Base-by-base conservation (phyloP, 805 yeast species). In the Candida argentea region DNA sequence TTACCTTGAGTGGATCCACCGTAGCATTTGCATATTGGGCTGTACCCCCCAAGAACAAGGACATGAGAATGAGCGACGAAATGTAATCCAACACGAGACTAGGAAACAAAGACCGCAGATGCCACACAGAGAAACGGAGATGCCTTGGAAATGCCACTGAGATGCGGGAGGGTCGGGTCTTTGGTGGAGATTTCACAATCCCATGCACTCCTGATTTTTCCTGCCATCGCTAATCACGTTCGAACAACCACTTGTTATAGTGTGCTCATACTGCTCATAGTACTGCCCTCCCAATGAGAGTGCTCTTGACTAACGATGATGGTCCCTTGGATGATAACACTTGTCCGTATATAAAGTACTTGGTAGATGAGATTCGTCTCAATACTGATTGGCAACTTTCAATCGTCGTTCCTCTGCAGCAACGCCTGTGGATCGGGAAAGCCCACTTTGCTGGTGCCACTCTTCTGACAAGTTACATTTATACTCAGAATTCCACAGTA, bases 381-480 rank as follows among this genome's bases (percentile, higher is more conserved):
- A 42, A 60, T 29, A 83, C 95, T 5, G 74, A 83, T 47, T 89
- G 97, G 97, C 72, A 80, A 16, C 55, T 87, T 18, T 74, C 86
- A 14, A 75, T 87, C 13, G 86, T 79, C 16, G 78, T 91, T 3
- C 98, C 98, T 8, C 69, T 75, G 29, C 94, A 84, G 32, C 77
- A 72, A 43, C 63, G 91, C 42, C 87, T 96, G 9, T 91, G 98
- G 98, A 89, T 86, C 32, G 95, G 95, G 20, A 91, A 91, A 52
- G 97, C 98, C 5, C 96, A 87, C 59, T 75, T 91, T 44, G 93
- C 93, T 0, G 89, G 85, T 5, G 67, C 70, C 37, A 67, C 72
- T 16, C 58, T 80, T 22, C 56, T 71, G 2, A 70, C 80, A 2
- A 61, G 70, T 2, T 82, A 73, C 46, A 61, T 79, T n/a, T 82